phyloP scores from a whole-genome alignment of 2,329 filamentous ascomycete genomes.

The Talaromyces sp. region DNA sequence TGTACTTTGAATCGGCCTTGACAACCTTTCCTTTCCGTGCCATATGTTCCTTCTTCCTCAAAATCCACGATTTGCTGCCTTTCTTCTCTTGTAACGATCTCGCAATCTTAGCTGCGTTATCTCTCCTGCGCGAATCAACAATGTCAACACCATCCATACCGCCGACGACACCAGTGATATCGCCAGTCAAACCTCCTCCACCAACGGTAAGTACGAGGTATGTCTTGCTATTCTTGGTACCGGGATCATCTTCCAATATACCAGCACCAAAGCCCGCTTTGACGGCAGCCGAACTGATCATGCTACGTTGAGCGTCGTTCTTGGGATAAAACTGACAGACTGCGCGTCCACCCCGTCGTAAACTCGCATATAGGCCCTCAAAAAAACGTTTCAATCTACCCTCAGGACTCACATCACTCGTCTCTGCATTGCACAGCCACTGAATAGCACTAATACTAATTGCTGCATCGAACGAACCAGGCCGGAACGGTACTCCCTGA shows the following conservation, averaged over 20 bases:
- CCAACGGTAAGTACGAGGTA: slow-evolving; percentile 93
- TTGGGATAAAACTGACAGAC: slow-evolving; percentile 99
- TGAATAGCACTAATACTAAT: slow-evolving; percentile 96
- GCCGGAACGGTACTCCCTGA: slow-evolving; percentile 88
- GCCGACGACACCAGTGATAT: slow-evolving; percentile 86
- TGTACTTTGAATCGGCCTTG: slow-evolving; percentile 89
- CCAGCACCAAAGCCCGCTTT: slow-evolving; percentile 94
- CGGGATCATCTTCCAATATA: slow-evolving; percentile 89
- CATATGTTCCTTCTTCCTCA: slow-evolving; percentile 80
- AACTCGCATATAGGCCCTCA: slow-evolving; percentile 79
- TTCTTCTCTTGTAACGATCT: slow-evolving; percentile 44
- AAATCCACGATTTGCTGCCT: slow-evolving; percentile 51
- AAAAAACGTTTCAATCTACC: slow-evolving; percentile 83
- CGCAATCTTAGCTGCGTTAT: slow-evolving; percentile 43
- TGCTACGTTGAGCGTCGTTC: slow-evolving; percentile 83
- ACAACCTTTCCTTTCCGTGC: slow-evolving; percentile 92
- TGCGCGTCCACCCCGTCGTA: slow-evolving; percentile 79
- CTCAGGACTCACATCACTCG: slow-evolving; percentile 74
- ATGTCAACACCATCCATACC: slow-evolving; percentile 88
- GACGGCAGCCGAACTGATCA: slow-evolving; percentile 88
- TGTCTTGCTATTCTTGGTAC: slow-evolving; percentile 94
- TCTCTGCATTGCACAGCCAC: slow-evolving; percentile 96
- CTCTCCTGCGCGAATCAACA: slow-evolving; percentile 62
- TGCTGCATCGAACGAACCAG: slow-evolving; percentile 89
- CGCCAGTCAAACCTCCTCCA: slow-evolving; percentile 59